Evolutionary conservation across 139 green algal species (phyloP), one percentile per base, ranked within the genome.

Genomic region (Spirogloea muscicola): DNA sequence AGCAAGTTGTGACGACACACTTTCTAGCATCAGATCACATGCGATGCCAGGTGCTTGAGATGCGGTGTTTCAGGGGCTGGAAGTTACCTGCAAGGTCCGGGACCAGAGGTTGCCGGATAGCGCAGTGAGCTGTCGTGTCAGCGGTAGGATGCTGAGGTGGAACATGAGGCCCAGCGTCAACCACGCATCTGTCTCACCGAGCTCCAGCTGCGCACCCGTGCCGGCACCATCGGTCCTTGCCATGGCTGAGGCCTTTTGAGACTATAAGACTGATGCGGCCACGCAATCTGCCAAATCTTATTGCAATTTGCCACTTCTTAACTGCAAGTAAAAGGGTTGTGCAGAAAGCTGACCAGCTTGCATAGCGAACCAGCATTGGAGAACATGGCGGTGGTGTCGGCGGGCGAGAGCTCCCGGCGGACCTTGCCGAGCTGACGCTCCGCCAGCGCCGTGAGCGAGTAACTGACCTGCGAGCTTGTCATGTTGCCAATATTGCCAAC

Each of bases 121-220:
- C 37, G 75, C 80, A 62, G 89, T 88, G 37, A 97, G 83, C 82
- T 96, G 92, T 41, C 90, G 85, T 1, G 90, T 90, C 36, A 97
- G 82, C 3, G 91, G 91, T 21, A 87, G 55, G 34, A 80, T 42
- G 46, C 42, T 66, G 34, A 87, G 58, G 21, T 87, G 74, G 43
- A 87, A 87, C 82, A 88, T 87, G 27, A 99, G 84, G 2, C 87
- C 85, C 63, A 99, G 84, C 0, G 88, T 75, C 74, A 99, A 87
- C 91, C 91, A 97, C 0, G 94, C 94, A 64, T 99, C 94, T 10
- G 76, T 85, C 83, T 97, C 89, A 0, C 87, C 86, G 18, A 41
- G 33, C 63, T 66, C 67, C 42, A 83, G 57, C 72, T 80, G 72
- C 33, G 48, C 13, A 21, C 41, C n/a, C n/a, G n/a, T n/a, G n/a